These are phyloP conservation scores for Hymenoscyphus linearis DNA, from an alignment of 2,329 filamentous ascomycete species.

Conservation along the genomic window DNA sequence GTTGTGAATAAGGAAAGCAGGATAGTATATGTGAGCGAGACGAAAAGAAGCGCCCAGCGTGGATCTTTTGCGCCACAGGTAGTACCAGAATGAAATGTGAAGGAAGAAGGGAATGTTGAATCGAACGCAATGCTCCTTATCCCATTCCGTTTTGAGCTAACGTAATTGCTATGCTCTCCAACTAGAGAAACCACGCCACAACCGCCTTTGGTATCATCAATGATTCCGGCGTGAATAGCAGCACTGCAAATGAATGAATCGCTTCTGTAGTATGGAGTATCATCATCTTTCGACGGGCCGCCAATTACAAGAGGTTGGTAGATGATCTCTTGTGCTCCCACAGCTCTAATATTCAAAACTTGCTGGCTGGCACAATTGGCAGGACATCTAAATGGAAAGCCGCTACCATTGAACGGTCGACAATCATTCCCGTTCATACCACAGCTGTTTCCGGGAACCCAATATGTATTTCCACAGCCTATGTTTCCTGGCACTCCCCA, in stretches of 20 bases:
- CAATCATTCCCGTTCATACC: conserved; percentile 71
- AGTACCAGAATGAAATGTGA: conserved; percentile 64
- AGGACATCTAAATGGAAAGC: conserved; percentile 70
- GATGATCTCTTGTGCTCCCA: conserved; percentile 62
- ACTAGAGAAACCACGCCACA: conserved; percentile 75
- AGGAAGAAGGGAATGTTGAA: conserved; percentile 85
- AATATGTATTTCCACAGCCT: conserved; percentile 64
- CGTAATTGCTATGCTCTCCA: conserved; percentile 61
- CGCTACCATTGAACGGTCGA: conserved; percentile 65
- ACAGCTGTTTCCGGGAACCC: conserved; percentile 65
- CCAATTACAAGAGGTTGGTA: conserved; percentile 64
- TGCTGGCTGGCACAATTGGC: conserved; percentile 63
- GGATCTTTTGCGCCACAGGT: conserved; percentile 68
- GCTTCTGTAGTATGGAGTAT: conserved; percentile 65
- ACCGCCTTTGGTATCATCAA: conserved; percentile 66
- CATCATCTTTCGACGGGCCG: conserved; percentile 46
- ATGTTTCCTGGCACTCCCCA: conserved; percentile 63
- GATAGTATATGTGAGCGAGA: conserved; percentile 75
- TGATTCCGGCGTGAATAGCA: conserved; percentile 77
- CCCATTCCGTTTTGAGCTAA: conserved; percentile 61
- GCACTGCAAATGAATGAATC: conserved; percentile 85
- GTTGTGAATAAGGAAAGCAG: conserved; percentile 77
- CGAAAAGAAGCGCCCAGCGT: conserved; percentile 75
- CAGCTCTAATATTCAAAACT: conserved; percentile 67
- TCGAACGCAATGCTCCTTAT: conserved; percentile 75